Evolutionary conservation across 768 basidiomycete species (phyloP), one percentile per base, ranked within the genome.

Genomic region (Boletellus ananiceps): DNA sequence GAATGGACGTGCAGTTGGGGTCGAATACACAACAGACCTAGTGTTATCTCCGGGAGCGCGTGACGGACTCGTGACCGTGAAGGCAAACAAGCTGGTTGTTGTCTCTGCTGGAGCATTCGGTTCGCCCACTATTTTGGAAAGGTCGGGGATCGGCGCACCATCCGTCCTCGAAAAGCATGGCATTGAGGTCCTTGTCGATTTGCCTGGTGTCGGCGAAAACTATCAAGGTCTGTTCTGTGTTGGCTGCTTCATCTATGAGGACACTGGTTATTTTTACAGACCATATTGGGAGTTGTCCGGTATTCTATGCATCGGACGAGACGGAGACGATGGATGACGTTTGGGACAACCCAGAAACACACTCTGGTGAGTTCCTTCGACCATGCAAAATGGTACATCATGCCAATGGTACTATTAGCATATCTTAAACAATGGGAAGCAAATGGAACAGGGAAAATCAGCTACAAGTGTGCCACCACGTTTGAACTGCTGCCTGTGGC

Each of bases 381-480:
- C 27, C 27, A 8, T 27, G 4, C 5, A 16, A 15, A 38, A 38
- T 38, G 8, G 9, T 38, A 21, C 9, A 19, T 21, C 5, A n/a
- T 15, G 8, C 38, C 21, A 18, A 18, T 12, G 27, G 9, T 11
- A 4, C 27, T 1, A 1, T 14, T 29, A 73, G 72, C 54, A 31
- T 62, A 64, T 53, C 44, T 47, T n/a, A 57, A 46, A 16, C 58
- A 72, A 34, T 76, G 66, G 61, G 49, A 55, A 25, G 55, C 62
- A 34, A 60, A 63, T 2, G 79, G 76, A 0, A 68, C 63, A 36
- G 79, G 79, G 2, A 52, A 76, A 32, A 68, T 83, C 55, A 70
- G 79, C 0, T 71, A 76, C 57, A 84, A 82, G 83, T 82, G 37
- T 7, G 71, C 49, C 33, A 4, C 51, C 21, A 32, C 15, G 25